Percentiles rank a stretch among this genome's conserved stretches.
These are phyloP conservation scores for Orbilia oligospora DNA, from an alignment of 2,329 filamentous ascomycete species.

Conservation along the genomic window DNA sequence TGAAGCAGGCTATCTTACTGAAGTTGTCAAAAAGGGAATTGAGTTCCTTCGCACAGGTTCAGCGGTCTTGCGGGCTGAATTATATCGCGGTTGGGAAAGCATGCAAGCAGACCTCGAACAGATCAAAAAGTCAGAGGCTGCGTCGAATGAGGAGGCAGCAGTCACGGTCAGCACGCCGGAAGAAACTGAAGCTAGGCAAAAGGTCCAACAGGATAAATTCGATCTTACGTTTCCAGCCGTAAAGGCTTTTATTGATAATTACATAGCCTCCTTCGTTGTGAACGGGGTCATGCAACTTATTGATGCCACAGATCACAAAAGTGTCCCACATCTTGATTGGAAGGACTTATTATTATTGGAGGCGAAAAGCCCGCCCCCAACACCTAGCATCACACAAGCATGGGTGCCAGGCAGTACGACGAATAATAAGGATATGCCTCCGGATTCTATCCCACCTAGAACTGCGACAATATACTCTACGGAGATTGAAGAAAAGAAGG, in stretches of 20 bases:
- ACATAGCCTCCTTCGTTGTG: slow-evolving; percentile 84
- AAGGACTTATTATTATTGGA: slow-evolving; percentile 48
- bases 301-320: slow-evolving; percentile 56
- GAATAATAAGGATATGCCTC: slow-evolving; percentile 38
- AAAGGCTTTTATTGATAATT: slow-evolving; percentile 77
- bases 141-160: slow-evolving; percentile 66
- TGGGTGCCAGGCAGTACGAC: slow-evolving; percentile 23
- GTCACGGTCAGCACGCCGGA: slow-evolving; percentile 3
- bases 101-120: slow-evolving; percentile 56
- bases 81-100: slow-evolving; percentile 72
- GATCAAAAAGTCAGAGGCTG: slow-evolving; percentile 49
- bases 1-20: slow-evolving; percentile 74
- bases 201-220: slow-evolving; percentile 63
- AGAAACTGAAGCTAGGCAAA: slow-evolving; percentile 64
- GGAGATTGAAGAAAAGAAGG: slow-evolving; percentile 69
- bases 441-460: slow-evolving; percentile 45
- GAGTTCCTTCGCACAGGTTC: slow-evolving; percentile 87
- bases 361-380: slow-evolving; percentile 50
- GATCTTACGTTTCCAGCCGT: slow-evolving; percentile 65
- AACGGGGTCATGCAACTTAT: slow-evolving; percentile 58
- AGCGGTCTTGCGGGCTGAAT: slow-evolving; percentile 82
- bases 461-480: slow-evolving; percentile 61
- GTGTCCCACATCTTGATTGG: slow-evolving; percentile 55
- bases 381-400: slow-evolving; percentile 53
- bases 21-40: slow-evolving; percentile 85